Evolutionary conservation across 495 filamentous ascomycete species (phyloP).

Genomic region (Penicillium daleae): DNA sequence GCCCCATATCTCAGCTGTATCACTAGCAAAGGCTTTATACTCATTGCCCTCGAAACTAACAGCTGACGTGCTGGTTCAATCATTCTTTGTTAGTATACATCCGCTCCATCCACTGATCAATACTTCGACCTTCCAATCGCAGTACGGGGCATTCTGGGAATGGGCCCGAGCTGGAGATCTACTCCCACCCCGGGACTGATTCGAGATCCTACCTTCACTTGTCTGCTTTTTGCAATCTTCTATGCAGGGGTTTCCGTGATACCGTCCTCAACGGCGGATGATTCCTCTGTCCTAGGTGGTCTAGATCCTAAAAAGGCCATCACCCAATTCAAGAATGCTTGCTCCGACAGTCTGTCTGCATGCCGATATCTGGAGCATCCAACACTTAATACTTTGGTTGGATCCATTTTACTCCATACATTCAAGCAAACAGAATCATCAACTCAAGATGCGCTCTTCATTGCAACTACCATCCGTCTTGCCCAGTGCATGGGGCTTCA

Average conservation of each 20-base stretch:
- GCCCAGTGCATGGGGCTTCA: slow-evolving; percentile 31
- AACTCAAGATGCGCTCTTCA: slow-evolving; percentile 1
- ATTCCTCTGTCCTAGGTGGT: neutral
- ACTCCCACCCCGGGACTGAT: slow-evolving; percentile 13
- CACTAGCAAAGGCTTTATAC: slow-evolving; percentile 4
- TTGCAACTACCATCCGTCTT: slow-evolving; percentile 17
- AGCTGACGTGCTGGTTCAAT: slow-evolving; percentile 12
- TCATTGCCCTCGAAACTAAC: slow-evolving; percentile 11
- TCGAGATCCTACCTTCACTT: slow-evolving; percentile 26
- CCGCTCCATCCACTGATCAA: slow-evolving; percentile 25
- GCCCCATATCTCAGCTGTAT: slow-evolving; percentile 8
- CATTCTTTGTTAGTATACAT: slow-evolving; percentile 19
- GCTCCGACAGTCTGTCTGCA: slow-evolving; percentile 14
- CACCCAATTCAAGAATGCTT: slow-evolving; percentile 10
- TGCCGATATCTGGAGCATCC: slow-evolving; percentile 25
- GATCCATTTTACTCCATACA: slow-evolving; percentile 14
- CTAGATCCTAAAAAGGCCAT: slow-evolving; percentile 4
- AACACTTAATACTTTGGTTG: slow-evolving; percentile 25
- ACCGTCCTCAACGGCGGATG: slow-evolving; percentile 1
- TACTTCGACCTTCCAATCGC: slow-evolving; percentile 10
- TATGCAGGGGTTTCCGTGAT: slow-evolving; percentile 19
- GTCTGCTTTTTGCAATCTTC: slow-evolving; percentile 25
- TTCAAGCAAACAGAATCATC: slow-evolving; percentile 3
- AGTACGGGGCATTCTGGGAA: slow-evolving; percentile 27
- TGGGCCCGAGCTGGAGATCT: slow-evolving; percentile 14